Evolutionary conservation across 305 asterid genomes (phyloP).

Genomic region (Vinca major): DNA sequence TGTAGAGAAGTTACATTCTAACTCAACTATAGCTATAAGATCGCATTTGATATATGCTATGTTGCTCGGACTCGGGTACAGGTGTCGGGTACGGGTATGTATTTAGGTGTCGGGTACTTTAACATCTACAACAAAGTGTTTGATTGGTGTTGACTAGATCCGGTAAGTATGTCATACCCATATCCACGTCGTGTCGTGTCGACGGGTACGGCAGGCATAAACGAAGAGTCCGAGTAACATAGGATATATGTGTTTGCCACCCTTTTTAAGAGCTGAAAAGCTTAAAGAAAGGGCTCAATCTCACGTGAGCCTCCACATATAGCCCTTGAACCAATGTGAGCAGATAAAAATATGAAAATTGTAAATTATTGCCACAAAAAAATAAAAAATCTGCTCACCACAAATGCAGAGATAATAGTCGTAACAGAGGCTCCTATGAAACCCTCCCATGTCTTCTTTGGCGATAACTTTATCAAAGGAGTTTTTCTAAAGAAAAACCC

Average conservation of each 20-base stretch:
- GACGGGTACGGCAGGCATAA: too few relatives aligned
- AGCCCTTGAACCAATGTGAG: neutral
- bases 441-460: slow-evolving; percentile 99
- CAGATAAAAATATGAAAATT: neutral
- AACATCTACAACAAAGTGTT: too few relatives aligned
- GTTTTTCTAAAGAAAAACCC: slow-evolving; percentile 98
- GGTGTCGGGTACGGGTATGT: too few relatives aligned
- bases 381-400: slow-evolving; percentile 53
- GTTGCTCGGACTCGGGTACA: too few relatives aligned
- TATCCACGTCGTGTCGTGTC: too few relatives aligned
- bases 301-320: neutral
- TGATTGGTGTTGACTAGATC: too few relatives aligned
- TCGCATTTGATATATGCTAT: neutral
- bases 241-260: neutral
- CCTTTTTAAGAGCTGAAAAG: neutral
- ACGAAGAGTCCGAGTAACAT: too few relatives aligned
- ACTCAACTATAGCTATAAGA: neutral
- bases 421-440: slow-evolving; percentile 94
- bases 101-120: too few relatives aligned
- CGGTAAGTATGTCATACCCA: too few relatives aligned
- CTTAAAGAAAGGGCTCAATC: neutral
- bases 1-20: neutral
- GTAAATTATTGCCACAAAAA: slow-evolving; percentile 8
- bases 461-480: slow-evolving; percentile 94
- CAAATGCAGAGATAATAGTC: slow-evolving; percentile 79